Evolutionary conservation across 345 rosid species (phyloP), one percentile per base, ranked within the genome.

Genomic region (Populus pruinosa): DNA sequence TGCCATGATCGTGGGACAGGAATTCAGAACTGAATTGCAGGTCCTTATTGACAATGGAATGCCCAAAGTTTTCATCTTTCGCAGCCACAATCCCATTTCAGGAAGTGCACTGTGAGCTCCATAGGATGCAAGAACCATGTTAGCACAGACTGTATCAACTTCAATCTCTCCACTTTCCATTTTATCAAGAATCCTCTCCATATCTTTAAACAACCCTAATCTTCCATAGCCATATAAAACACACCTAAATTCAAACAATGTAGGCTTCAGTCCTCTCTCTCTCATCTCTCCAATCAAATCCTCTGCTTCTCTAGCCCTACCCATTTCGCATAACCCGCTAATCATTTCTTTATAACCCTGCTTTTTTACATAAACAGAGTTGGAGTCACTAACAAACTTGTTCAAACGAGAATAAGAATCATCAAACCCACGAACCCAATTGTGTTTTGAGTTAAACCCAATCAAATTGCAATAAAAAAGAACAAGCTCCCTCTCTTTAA

Each of bases 81-180:
- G 79, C 72, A 93, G 82, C 97, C 97, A 94, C 59, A 79, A 75
- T 72, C 82, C 82, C 92, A 94, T 91, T 68, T 78, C 77, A 3
- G 88, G 68, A 70, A 91, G 89, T 31, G 89, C 88, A 10, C 72
- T 68, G 63, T 86, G 89, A 79, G 85, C 85, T 76, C 99, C 97
- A 64, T 89, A 92, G 3, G 94, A 91, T 4, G 97, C 87, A 43
- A 95, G 90, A 78, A 93, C 80, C 98, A 95, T 91, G 63, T 91
- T 95, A 16, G 91, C 86, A 78, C 92, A 88, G 56, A 90, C 85
- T 0, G 91, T 90, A 80, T 95, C 99, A 29, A 89, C 81, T 69
- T 25, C 50, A 44, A 83, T 76, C 41, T 94, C 93, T 79, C 74
- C 82, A 16, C 72, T 80, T 71, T 83, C 91, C 92, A 93, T 90